Conservation (phyloP, 768 basidiomycete species). For the Auricularia auricula-judae region DNA sequence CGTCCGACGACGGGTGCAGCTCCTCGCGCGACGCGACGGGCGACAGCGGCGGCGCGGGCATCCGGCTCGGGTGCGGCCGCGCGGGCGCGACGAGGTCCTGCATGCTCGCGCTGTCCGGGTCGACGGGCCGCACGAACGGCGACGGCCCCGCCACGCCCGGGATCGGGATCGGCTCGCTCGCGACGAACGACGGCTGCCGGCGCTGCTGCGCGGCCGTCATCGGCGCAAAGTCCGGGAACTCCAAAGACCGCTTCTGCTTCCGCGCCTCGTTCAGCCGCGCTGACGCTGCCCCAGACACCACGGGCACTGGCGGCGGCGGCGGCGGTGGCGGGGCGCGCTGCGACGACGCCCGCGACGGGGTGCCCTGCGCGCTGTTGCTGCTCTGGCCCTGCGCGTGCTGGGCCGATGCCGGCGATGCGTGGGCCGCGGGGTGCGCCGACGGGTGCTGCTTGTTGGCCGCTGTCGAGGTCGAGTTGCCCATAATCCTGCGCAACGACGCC, state of each 20-base stretch:
- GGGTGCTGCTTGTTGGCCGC: no score
- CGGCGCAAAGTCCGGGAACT: constrained; percentile 4
- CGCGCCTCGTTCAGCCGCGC: neutral
- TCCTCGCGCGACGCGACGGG: neutral
- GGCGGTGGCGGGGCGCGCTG: neutral
- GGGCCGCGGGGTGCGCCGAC: no score
- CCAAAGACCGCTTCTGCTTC: neutral
- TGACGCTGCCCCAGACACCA: neutral
- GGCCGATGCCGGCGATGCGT: no score
- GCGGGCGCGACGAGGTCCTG: neutral
- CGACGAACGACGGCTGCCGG: neutral
- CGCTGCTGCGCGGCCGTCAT: neutral
- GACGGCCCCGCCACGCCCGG: neutral
- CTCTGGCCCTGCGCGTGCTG: no score
- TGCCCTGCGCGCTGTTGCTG: no score
- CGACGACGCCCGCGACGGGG: no score
- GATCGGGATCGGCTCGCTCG: neutral
- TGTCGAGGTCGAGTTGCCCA: no score
- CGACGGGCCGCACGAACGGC: neutral
- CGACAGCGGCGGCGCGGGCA: neutral
- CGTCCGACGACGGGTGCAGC: neutral
- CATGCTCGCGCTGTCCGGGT: neutral
- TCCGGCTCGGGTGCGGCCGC: neutral
- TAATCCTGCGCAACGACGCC: no score
- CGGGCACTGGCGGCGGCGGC: neutral